Conservation (phyloP, 257 asterid species). For the Echites panduratus region DNA sequence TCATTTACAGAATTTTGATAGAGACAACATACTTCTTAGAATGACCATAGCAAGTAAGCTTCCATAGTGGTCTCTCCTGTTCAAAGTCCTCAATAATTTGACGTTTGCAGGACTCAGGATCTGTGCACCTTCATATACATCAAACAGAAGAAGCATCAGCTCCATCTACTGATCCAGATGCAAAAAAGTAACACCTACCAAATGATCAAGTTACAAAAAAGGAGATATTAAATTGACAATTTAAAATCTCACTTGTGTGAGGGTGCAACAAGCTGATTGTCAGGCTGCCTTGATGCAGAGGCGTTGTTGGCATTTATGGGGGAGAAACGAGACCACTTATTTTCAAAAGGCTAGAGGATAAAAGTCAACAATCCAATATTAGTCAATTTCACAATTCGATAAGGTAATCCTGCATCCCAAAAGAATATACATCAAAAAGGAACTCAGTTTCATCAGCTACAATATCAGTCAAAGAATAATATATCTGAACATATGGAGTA, state of each 20-base stretch:
- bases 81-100: constrained; percentile 54
- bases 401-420: not conserved
- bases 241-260: constrained; percentile 54
- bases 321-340: constrained; percentile 72
- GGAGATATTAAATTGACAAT: not conserved
- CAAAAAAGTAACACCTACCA: constrained; percentile 10
- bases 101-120: constrained; percentile 73
- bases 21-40: constrained; percentile 45
- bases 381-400: not conserved
- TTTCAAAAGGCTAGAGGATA: constrained; percentile 63
- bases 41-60: constrained; percentile 90
- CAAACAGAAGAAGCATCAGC: constrained; percentile 21
- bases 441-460: not conserved
- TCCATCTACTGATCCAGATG: constrained; percentile 12
- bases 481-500: not conserved
- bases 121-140: constrained; percentile 65
- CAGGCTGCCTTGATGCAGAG: constrained; percentile 47
- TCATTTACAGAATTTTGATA: not conserved
- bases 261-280: constrained; percentile 48
- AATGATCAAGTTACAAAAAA: not conserved
- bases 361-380: constrained; percentile 17
- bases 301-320: constrained; percentile 32
- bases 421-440: not conserved
- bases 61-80: constrained; percentile 81
- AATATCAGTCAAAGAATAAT: constrained; percentile 2